Evolutionary conservation across 1,139 yeast genomes (phyloP).

Genomic region (Sporopachydermia cereana): DNA sequence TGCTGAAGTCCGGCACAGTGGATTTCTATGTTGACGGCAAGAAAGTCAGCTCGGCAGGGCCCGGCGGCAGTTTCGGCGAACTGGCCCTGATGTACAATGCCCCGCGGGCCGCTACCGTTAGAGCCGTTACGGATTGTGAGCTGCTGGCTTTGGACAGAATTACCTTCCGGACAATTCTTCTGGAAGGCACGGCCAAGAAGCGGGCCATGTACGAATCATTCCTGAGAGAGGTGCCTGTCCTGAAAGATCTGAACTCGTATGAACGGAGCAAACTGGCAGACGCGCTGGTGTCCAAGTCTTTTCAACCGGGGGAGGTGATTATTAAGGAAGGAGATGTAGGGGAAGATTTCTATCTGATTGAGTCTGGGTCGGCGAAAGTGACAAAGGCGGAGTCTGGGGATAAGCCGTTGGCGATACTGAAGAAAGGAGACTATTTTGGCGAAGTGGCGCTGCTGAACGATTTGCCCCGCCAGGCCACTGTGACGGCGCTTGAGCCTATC

Average conservation of each 20-base stretch:
- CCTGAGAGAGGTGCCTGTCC: conserved; percentile 75
- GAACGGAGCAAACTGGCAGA: conserved; percentile 91
- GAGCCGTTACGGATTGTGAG: conserved; percentile 56
- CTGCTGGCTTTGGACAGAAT: conserved; percentile 92
- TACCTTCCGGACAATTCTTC: conserved; percentile 82
- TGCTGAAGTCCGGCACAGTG: conserved; percentile 76
- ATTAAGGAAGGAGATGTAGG: conserved; percentile 87
- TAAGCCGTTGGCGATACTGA: conserved; percentile 49
- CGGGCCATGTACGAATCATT: conserved; percentile 86
- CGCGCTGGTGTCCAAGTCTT: conserved; percentile 73
- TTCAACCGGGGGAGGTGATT: conserved; percentile 60
- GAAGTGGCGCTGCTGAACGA: conserved; percentile 89
- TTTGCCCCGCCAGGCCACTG: conserved; percentile 90
- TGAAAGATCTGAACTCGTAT: conserved; percentile 57
- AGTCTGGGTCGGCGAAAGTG: conserved; percentile 77
- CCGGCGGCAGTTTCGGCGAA: conserved; percentile 93
- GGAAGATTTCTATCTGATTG: conserved; percentile 83
- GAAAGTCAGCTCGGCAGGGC: conserved; percentile 62
- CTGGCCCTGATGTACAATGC: conserved; percentile 95
- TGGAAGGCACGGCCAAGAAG: conserved; percentile 85
- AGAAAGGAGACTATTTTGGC: conserved; percentile 90
- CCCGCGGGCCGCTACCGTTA: conserved; percentile 94
- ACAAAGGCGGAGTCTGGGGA: conserved; percentile 36
- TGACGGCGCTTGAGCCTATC: conserved; percentile 61
- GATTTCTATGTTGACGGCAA: conserved; percentile 68